Base-by-base conservation (phyloP, 2,329 filamentous ascomycete species). In the Penicillium janthinellum region DNA sequence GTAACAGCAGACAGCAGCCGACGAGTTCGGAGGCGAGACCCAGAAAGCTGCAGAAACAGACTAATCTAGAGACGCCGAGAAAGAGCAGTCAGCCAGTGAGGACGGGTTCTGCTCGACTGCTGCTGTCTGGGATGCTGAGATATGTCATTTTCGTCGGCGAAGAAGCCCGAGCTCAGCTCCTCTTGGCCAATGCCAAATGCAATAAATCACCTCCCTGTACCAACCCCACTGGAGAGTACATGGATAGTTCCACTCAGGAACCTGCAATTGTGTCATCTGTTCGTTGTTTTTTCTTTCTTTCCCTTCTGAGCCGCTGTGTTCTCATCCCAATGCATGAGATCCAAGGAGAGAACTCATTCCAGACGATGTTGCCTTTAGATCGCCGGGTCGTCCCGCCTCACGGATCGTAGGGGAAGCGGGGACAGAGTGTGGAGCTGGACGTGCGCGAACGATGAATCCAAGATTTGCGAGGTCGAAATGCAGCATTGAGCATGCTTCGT, bases 111-210 rank as follows among this genome's bases (percentile, higher is more conserved):
- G 4, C 37, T 50, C 39, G 34, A 47, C 55, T 58, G 28, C 38
- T 34, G 50, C 55, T 58, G 49, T 60, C 31, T 25, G 47, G 41
- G 28, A 57, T 61, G 59, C 58, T 65, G 58, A 42, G 67, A 69
- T 69, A 63, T 69, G 65, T 69, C 67, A 69, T 64, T 67, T 68
- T 60, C 54, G 20, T 20, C 51, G 22, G 50, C 54, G 47, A 56
- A 35, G 52, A 61, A 59, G 59, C 58, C 60, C 54, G 63, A 57
- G 61, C 59, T 68, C 64, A 67, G 66, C 62, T 66, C 51, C 54
- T 55, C 49, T 52, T 37, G 44, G 48, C 54, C 54, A 45, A 56
- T 58, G 56, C 61, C 51, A 56, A 61, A 65, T 62, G 54, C 66
- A 67, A 62, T 66, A 62, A 59, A 63, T 50, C 55, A 42, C 41